Conservation (phyloP, 306 rosid genomes). For the Cyamopsis tetragonoloba region DNA sequence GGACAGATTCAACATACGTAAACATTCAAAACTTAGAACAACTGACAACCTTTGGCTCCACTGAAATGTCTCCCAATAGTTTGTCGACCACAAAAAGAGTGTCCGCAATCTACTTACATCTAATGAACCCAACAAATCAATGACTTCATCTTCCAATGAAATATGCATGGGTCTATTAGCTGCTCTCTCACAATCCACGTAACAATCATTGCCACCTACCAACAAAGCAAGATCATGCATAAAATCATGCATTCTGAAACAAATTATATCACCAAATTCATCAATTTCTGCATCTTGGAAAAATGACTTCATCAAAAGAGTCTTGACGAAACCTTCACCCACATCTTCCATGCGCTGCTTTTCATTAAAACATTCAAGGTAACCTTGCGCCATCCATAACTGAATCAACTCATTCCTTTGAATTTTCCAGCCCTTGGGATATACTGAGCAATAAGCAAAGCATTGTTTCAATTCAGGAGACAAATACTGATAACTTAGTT, state of each 20-base stretch:
- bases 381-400: not conserved
- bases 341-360: not conserved
- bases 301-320: not conserved
- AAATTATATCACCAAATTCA: fast-evolving
- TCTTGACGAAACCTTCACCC: not conserved
- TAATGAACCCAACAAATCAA: not conserved
- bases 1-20: not conserved
- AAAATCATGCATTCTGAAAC: conserved; percentile 15
- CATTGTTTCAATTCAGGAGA: not conserved
- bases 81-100: not conserved
- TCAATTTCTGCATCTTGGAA: not conserved
- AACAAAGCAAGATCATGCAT: conserved; percentile 23
- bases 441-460: conserved; percentile 6
- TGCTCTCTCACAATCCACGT: not conserved
- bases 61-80: no score
- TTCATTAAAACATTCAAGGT: not conserved
- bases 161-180: not conserved
- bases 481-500: not conserved
- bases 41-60: not conserved
- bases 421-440: not conserved
- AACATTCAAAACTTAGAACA: not conserved
- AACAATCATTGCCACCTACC: not conserved
- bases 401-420: conserved; percentile 14
- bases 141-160: not conserved
- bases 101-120: not conserved